Percentiles rank a stretch among this genome's conserved stretches.
Evolutionary conservation across 176 grass and related monocot species (phyloP).

Genomic region (Triticum monococcum): DNA sequence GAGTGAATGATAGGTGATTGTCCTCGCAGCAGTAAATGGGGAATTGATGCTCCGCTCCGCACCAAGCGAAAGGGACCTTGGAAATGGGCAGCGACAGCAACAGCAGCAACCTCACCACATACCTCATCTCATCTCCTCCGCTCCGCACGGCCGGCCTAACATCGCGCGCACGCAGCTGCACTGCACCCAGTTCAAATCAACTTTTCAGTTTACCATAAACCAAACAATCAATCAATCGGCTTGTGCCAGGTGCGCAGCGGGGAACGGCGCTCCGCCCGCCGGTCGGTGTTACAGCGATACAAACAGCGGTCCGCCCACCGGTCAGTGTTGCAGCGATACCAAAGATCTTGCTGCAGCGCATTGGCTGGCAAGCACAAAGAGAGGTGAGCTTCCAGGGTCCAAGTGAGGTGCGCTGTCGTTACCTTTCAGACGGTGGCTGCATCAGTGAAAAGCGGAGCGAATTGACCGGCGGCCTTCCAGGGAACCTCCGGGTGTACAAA

Average conservation of each 20-base stretch:
- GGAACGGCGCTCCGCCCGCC: no score
- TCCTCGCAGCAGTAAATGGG: conserved; percentile 20
- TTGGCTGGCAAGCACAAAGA: conserved; percentile 29
- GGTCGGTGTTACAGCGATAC: neutral
- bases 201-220: conserved; percentile 15
- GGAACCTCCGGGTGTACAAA: conserved; percentile 44
- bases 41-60: conserved; percentile 44
- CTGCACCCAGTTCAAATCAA: conserved; percentile 13
- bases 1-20: neutral
- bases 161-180: neutral
- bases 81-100: conserved; percentile 52
- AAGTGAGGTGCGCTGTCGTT: conserved; percentile 2
- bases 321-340: conserved; percentile 4
- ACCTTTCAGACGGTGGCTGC: conserved; percentile 40
- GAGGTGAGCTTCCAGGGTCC: conserved; percentile 38
- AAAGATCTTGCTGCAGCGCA: conserved; percentile 5
- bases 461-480: conserved; percentile 38
- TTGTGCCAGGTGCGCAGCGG: neutral
- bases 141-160: conserved; percentile 10
- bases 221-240: conserved; percentile 17
- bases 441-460: conserved; percentile 50
- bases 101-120: conserved; percentile 38
- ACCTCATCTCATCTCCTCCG: neutral
- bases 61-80: conserved; percentile 34
- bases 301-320: no score